phyloP scores from a whole-genome alignment of 441 rosid genomes.

The Euphorbia schlechtendalii region DNA sequence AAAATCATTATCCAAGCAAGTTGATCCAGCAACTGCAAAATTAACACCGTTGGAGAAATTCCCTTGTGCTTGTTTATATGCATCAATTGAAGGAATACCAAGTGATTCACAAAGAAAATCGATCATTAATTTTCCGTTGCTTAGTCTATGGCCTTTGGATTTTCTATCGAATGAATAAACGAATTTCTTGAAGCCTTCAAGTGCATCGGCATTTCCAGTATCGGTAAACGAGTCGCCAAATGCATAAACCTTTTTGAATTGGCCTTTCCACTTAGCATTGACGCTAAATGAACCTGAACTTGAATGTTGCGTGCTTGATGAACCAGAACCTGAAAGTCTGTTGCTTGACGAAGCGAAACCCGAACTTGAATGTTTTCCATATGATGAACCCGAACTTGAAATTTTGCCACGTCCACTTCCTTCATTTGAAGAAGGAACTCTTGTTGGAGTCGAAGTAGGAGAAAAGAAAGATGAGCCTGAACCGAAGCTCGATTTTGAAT shows the following conservation, averaged over 20 bases:
- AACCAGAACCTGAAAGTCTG: background rate
- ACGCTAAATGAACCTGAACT: background rate
- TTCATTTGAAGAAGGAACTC: background rate
- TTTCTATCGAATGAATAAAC: background rate
- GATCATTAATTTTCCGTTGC: slow-evolving; percentile 36
- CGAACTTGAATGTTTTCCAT: background rate
- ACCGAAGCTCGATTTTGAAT: background rate
- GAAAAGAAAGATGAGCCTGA: background rate
- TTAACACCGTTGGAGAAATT: slow-evolving; percentile 29
- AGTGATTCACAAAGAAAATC: slow-evolving; percentile 36
- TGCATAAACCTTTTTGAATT: slow-evolving; percentile 31
- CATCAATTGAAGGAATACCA: slow-evolving; percentile 27
- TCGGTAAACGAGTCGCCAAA: slow-evolving; percentile 44
- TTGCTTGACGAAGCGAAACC: background rate
- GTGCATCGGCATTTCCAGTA: slow-evolving; percentile 32
- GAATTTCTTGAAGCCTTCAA: slow-evolving; percentile 21
- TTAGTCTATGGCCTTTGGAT: slow-evolving; percentile 16
- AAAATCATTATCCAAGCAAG: slow-evolving; percentile 23
- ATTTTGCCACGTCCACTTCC: background rate
- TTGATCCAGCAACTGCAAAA: slow-evolving; percentile 44
- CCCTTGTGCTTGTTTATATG: slow-evolving; percentile 17
- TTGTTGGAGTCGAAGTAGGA: background rate
- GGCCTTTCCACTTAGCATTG: slow-evolving; percentile 6
- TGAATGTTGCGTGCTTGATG: too few relatives aligned
- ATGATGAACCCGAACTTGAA: background rate